Evolutionary conservation across 352 stramenopile species (phyloP).

Genomic region (Hyaloperonospora arabidopsidis): DNA sequence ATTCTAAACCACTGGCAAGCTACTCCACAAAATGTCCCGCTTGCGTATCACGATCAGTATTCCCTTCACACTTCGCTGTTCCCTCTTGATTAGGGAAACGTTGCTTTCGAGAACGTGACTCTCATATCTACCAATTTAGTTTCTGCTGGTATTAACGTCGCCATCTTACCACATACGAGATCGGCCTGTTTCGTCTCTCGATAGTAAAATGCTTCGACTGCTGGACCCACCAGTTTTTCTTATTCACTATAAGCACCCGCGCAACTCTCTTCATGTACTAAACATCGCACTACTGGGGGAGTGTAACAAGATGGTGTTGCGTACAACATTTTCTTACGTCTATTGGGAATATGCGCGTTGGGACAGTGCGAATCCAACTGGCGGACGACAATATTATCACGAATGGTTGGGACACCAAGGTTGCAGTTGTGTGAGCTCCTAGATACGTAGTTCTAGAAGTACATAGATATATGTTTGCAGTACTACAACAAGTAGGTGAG

Average conservation of each 20-base stretch:
- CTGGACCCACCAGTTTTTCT: constrained; percentile 33
- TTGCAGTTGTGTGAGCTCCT: too few species aligned
- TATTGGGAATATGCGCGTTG: too few species aligned
- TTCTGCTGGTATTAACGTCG: constrained; percentile 29
- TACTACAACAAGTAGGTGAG: too few species aligned
- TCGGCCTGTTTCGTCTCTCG: constrained; percentile 46
- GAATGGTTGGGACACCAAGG: too few species aligned
- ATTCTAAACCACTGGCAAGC: constrained; percentile 63
- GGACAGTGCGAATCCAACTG: too few species aligned
- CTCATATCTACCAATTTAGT: constrained; percentile 19
- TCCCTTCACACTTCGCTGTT: constrained; percentile 22
- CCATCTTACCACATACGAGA: constrained; percentile 49
- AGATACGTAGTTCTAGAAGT: too few species aligned
- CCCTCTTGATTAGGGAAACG: constrained; percentile 59
- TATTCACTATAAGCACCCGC: constrained; percentile 22
- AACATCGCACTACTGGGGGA: constrained; percentile 38
- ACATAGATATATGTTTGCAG: too few species aligned
- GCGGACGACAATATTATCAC: too few species aligned
- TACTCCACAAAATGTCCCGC: constrained; percentile 67
- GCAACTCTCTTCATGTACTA: constrained; percentile 34
- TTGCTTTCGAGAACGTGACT: constrained; percentile 65
- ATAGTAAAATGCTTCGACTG: constrained; percentile 72
- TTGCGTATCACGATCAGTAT: constrained; percentile 18
- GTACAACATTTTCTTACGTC: too few species aligned
- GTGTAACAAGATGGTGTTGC: constrained; percentile 38